A percentile compares a stretch with the other conserved stretches of the same genome.
phyloP scores from a whole-genome alignment of 192 early-diverging fungal species.

The Diversispora epigaea region DNA sequence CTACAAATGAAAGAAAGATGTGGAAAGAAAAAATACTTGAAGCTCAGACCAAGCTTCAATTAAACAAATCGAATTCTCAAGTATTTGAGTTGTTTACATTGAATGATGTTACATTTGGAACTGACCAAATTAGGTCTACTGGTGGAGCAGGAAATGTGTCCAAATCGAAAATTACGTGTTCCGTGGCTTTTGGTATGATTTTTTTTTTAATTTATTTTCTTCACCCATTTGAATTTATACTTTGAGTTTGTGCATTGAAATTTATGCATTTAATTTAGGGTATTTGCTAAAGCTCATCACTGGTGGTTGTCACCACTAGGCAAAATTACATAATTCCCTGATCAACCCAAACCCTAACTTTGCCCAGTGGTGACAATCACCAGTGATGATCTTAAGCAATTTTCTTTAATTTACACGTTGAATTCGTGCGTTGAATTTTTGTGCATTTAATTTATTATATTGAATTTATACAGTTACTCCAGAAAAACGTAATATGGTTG shows the following conservation, averaged over 20 bases:
- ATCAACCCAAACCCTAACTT: too few relatives aligned
- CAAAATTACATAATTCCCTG: too few relatives aligned
- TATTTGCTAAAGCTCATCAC: background rate
- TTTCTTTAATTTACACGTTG: background rate
- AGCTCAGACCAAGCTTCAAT: constrained; percentile 43
- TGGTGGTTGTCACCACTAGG: too few relatives aligned
- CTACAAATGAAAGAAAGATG: constrained; percentile 66
- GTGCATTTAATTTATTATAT: background rate
- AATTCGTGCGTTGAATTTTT: background rate
- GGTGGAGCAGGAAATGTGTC: constrained; percentile 20
- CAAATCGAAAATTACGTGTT: constrained; percentile 62
- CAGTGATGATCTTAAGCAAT: too few relatives aligned
- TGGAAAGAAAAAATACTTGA: constrained; percentile 80
- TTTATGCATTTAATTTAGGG: background rate
- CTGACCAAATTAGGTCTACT: background rate
- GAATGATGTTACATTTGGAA: constrained; percentile 24
- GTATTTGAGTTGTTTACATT: constrained; percentile 51
- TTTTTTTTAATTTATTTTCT: background rate
- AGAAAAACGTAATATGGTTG: constrained; percentile 63
- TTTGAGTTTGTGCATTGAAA: background rate
- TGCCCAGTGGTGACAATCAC: too few relatives aligned
- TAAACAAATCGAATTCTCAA: constrained; percentile 53
- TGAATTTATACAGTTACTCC: constrained; percentile 30
- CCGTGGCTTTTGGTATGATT: constrained; percentile 49
- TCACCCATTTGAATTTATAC: background rate